phyloP scores from a whole-genome alignment of 495 filamentous ascomycete genomes.

The Lichenothelia convexa region DNA sequence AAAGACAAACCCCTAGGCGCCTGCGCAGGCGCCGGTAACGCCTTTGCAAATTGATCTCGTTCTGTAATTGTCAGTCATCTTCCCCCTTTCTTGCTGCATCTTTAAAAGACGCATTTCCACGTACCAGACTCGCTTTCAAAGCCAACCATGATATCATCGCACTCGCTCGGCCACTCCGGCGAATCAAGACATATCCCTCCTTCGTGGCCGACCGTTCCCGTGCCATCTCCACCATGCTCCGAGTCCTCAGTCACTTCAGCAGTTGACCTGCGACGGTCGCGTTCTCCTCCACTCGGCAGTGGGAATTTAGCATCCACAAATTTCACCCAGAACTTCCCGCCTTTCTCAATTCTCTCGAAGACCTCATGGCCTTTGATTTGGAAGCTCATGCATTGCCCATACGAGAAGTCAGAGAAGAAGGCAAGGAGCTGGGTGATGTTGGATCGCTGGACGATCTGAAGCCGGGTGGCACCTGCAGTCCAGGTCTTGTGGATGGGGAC shows the following conservation, averaged over 20 bases:
- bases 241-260: no score
- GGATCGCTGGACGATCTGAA: constrained; percentile 44
- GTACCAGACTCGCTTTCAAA: constrained; percentile 67
- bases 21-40: constrained; percentile 17
- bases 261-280: constrained; percentile 9
- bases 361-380: constrained; percentile 60
- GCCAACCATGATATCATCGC: constrained; percentile 70
- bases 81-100: not conserved
- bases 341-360: constrained; percentile 52
- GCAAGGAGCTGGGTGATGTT: constrained; percentile 56
- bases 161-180: constrained; percentile 73
- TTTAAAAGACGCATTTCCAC: constrained; percentile 16
- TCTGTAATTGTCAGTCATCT: constrained; percentile 14
- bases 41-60: constrained; percentile 18
- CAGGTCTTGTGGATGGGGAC: constrained; percentile 85
- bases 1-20: constrained; percentile 15
- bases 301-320: constrained; percentile 84
- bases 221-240: constrained; percentile 14
- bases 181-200: constrained; percentile 50
- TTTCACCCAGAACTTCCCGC: constrained; percentile 36
- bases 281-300: constrained; percentile 34
- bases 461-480: constrained; percentile 53
- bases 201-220: constrained; percentile 10
- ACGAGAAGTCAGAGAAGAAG: constrained; percentile 68
- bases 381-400: constrained; percentile 77